A percentile compares a stretch with the other conserved stretches of the same genome.
phyloP scores from a whole-genome alignment of 345 rosid genomes.

The Arabidopsis suecica region DNA sequence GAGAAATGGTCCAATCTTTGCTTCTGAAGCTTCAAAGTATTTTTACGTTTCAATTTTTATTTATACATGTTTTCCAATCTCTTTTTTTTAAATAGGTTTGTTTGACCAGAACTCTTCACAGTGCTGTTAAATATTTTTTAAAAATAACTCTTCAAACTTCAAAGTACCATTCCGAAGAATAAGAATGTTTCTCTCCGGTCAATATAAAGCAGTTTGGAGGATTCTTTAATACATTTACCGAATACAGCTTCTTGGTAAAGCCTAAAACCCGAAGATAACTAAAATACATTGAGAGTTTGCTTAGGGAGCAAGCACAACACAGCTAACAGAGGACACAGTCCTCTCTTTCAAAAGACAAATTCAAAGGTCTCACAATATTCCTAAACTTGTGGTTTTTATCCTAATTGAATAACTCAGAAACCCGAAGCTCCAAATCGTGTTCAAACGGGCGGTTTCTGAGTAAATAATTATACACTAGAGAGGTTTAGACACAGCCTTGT shows the following conservation, averaged over 20 bases:
- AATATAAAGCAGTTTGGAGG: too few relatives aligned
- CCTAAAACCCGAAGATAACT: constrained; percentile 15
- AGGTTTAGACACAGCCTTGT: constrained; percentile 60
- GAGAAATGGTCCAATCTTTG: too few relatives aligned
- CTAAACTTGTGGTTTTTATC: constrained; percentile 17
- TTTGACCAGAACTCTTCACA: too few relatives aligned
- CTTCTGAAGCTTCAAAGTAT: too few relatives aligned
- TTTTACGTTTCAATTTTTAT: too few relatives aligned
- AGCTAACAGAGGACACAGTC: constrained; percentile 14
- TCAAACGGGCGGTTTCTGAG: constrained; percentile 20
- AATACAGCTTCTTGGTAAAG: constrained; percentile 24
- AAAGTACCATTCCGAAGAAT: too few relatives aligned
- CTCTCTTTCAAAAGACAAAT: constrained; percentile 4
- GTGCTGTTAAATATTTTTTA: too few relatives aligned
- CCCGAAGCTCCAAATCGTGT: not conserved
- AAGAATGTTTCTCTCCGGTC: too few relatives aligned
- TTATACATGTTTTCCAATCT: too few relatives aligned
- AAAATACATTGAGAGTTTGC: constrained; percentile 21
- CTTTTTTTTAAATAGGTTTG: too few relatives aligned
- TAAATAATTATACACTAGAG: constrained; percentile 42
- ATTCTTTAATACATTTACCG: not conserved
- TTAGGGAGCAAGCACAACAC: constrained; percentile 15
- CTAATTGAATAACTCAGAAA: constrained; percentile 24
- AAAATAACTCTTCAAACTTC: too few relatives aligned
- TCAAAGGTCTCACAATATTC: not conserved